Evolutionary conservation across 805 yeast species (phyloP).

Genomic region (Candida sakaeoensis): DNA sequence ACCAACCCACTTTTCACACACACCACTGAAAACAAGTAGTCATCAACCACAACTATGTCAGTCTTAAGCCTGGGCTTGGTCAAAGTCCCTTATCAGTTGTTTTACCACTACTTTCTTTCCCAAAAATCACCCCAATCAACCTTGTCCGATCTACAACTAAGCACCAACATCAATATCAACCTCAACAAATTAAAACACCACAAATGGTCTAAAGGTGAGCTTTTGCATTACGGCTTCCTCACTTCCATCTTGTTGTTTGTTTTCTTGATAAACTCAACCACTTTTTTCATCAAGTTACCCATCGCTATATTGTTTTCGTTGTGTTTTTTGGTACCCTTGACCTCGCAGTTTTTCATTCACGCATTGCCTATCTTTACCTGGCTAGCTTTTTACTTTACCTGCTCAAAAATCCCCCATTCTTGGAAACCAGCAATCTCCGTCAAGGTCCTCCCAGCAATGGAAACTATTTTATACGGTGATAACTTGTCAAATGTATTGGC

Average conservation of each 20-base stretch:
- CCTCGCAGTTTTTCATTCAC: constrained; percentile 78
- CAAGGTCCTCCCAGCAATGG: constrained; percentile 84
- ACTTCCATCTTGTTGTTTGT: constrained; percentile 54
- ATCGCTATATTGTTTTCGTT: constrained; percentile 40
- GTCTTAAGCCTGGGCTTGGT: constrained; percentile 15
- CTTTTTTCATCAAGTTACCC: constrained; percentile 39
- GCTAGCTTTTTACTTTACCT: constrained; percentile 77
- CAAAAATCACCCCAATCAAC: constrained; percentile 49
- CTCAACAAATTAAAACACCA: constrained; percentile 40
- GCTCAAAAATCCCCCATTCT: constrained; percentile 65
- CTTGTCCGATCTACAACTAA: constrained; percentile 49
- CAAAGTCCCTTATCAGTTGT: constrained; percentile 39
- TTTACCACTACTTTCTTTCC: constrained; percentile 50
- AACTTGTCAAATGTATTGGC: constrained; percentile 82
- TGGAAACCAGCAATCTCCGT: constrained; percentile 89
- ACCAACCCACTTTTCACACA: too few species aligned
- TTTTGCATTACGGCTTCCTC: constrained; percentile 49
- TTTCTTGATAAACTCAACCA: constrained; percentile 54
- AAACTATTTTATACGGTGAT: constrained; percentile 88
- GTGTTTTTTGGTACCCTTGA: constrained; percentile 63
- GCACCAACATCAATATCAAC: constrained; percentile 42
- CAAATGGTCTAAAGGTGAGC: constrained; percentile 45
- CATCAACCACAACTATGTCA: too few species aligned
- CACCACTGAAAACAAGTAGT: too few species aligned
- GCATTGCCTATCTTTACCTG: constrained; percentile 83